phyloP scores from a whole-genome alignment of 331 rosid genomes.

The Malus hybrid region DNA sequence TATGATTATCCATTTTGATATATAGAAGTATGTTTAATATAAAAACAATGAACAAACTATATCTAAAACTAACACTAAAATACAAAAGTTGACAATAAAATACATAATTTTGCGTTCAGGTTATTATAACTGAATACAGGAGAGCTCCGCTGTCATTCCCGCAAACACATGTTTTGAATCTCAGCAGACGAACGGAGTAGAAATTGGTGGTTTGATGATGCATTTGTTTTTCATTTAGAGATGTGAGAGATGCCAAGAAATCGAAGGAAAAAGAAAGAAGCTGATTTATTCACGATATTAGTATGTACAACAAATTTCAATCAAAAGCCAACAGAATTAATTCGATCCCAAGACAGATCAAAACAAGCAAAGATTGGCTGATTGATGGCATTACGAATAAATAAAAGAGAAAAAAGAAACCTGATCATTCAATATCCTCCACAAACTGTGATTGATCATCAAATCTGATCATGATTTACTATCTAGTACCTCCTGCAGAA shows the following conservation, averaged over 20 bases:
- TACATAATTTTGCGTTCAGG: too few relatives aligned
- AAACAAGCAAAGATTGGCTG: constrained; percentile 1
- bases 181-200: not conserved
- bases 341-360: not conserved
- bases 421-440: constrained; percentile 2
- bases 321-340: constrained; percentile 10
- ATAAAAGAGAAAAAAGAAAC: not conserved
- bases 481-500: constrained; percentile 28
- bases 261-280: not conserved
- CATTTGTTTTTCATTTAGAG: not conserved
- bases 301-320: constrained; percentile 17
- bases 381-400: not conserved
- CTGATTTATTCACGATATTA: not conserved
- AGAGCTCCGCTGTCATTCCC: not conserved
- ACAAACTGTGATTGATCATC: constrained; percentile 2
- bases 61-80: too few relatives aligned
- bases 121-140: too few relatives aligned
- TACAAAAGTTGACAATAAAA: too few relatives aligned
- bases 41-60: too few relatives aligned
- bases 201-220: not conserved
- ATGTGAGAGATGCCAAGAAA: not conserved
- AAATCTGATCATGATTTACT: constrained; percentile 8
- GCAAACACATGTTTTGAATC: not conserved
- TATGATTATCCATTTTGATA: too few relatives aligned
- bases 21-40: too few relatives aligned